Conservation (phyloP, 2,329 filamentous ascomycete species). For the Penicillium sp. region DNA sequence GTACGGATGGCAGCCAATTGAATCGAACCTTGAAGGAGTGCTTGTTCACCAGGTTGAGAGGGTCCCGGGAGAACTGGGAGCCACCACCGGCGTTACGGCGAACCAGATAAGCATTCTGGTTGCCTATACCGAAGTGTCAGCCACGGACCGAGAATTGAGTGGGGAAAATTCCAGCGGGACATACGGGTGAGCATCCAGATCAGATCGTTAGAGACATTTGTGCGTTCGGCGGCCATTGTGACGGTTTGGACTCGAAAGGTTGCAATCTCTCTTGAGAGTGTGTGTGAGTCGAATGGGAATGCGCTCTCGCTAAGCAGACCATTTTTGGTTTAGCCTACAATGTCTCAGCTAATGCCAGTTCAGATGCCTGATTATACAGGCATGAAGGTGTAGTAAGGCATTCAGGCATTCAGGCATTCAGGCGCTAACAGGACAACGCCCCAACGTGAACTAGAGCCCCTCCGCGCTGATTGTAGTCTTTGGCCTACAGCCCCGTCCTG, state of each 20-base stretch:
- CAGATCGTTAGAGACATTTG: constrained; percentile 84
- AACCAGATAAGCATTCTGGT: constrained; percentile 85
- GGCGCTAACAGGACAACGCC: background rate
- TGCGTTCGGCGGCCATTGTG: constrained; percentile 51
- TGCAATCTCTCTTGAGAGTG: constrained; percentile 16
- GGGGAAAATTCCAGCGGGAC: constrained; percentile 42
- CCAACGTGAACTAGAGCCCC: background rate
- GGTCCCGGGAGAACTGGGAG: constrained; percentile 88
- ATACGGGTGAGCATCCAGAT: constrained; percentile 94
- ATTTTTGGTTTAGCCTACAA: constrained; percentile 32
- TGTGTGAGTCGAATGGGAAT: constrained; percentile 31
- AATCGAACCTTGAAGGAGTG: constrained; percentile 77
- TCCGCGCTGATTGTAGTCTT: background rate
- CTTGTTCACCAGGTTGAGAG: constrained; percentile 88
- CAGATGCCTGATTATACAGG: background rate
- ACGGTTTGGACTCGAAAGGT: constrained; percentile 27
- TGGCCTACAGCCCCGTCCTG: background rate
- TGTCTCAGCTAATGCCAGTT: background rate
- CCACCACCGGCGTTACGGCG: constrained; percentile 80
- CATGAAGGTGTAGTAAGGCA: background rate
- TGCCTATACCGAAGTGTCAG: constrained; percentile 55
- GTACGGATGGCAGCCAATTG: background rate
- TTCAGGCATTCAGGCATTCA: background rate
- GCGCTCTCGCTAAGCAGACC: constrained; percentile 39
- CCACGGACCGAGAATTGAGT: constrained; percentile 2